Conservation (phyloP, 805 yeast species). For the Yamadazyma philogaea region DNA sequence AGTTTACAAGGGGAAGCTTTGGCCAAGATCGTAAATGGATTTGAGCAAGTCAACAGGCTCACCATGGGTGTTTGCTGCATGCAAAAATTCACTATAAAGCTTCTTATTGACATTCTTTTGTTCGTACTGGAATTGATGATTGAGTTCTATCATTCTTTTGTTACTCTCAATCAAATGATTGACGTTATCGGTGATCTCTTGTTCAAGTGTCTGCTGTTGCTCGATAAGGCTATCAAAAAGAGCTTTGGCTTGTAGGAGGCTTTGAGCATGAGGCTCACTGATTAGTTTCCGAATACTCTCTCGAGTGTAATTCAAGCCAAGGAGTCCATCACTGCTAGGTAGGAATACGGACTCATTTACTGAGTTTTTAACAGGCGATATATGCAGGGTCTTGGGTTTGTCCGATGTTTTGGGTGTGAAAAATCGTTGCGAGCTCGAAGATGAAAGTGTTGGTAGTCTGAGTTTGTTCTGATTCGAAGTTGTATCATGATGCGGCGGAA, state of each 20-base stretch:
- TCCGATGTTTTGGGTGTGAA: neutral
- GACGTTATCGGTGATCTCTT: neutral
- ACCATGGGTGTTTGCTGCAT: neutral
- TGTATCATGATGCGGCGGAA: neutral
- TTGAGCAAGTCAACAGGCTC: constrained; percentile 1
- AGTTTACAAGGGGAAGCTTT: neutral
- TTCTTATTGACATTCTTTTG: constrained; percentile 14
- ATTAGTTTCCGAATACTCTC: neutral
- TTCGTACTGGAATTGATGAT: constrained; percentile 13
- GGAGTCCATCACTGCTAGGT: neutral
- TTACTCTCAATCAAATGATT: constrained; percentile 2
- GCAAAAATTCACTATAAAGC: constrained; percentile 11
- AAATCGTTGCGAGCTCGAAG: neutral
- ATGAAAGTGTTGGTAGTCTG: neutral
- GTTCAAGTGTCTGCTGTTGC: neutral
- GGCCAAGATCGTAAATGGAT: constrained; percentile 1
- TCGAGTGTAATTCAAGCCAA: neutral
- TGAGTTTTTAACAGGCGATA: neutral
- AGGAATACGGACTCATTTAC: neutral
- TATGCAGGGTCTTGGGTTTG: neutral
- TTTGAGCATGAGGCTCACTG: neutral
- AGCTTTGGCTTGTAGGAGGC: neutral
- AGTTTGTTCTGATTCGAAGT: neutral
- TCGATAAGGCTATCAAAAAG: neutral
- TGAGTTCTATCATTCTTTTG: constrained; percentile 4